Conservation (phyloP, 148 eudicot genomes). For the Limonium bicolor region DNA sequence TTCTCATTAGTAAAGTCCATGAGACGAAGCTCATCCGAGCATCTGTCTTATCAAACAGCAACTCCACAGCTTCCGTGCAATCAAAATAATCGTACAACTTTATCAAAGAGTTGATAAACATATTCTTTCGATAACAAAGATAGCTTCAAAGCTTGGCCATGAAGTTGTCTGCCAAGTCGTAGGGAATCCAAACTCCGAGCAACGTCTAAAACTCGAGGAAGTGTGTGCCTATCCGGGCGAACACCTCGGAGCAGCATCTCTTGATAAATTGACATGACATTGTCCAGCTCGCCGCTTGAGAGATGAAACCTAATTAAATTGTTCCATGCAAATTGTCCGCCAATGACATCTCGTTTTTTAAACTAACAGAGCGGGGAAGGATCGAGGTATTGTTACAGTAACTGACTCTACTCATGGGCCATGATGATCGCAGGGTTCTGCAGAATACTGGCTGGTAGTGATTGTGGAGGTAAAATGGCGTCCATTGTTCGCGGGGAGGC, state of each 20-base stretch:
- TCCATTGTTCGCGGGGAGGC: too few relatives aligned
- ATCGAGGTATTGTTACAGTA: too few relatives aligned
- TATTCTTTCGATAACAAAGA: constrained; percentile 30
- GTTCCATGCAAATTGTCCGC: constrained; percentile 65
- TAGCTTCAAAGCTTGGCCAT: constrained; percentile 47
- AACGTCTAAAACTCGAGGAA: constrained; percentile 46
- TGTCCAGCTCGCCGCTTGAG: constrained; percentile 12
- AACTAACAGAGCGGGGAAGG: too few relatives aligned
- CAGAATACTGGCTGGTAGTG: too few relatives aligned
- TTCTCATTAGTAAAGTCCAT: constrained; percentile 39
- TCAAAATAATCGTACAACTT: constrained; percentile 47
- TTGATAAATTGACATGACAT: constrained; percentile 24
- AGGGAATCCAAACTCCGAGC: constrained; percentile 21
- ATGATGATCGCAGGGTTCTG: too few relatives aligned
- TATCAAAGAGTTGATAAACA: constrained; percentile 47
- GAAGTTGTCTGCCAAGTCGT: constrained; percentile 40
- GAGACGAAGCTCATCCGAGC: constrained; percentile 16
- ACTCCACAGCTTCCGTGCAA: constrained; percentile 23
- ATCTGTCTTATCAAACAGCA: constrained; percentile 23
- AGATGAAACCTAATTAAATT: constrained; percentile 34
- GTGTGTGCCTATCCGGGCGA: constrained; percentile 50
- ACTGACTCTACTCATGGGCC: too few relatives aligned
- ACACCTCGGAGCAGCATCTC: constrained; percentile 44
- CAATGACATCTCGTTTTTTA: too few relatives aligned
- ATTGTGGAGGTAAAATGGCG: too few relatives aligned